Conservation (phyloP, 1,284 basidiomycete genomes). For the Austroboletus novae-zelandiae region DNA sequence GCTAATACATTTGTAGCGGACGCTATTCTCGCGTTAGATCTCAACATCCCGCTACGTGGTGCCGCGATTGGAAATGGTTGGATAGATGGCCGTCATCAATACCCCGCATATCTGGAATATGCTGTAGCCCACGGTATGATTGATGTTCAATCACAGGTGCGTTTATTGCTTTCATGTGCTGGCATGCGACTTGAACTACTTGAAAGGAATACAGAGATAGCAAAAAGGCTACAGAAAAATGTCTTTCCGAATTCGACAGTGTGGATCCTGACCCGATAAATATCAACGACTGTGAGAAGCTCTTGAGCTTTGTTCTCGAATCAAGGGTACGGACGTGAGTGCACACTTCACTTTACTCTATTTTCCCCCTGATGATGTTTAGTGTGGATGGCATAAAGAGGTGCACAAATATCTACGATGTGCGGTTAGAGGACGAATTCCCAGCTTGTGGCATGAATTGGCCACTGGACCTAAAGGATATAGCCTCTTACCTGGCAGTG, state of each 20-base stretch:
- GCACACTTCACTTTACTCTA: neutral
- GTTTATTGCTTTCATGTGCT: constrained; percentile 16
- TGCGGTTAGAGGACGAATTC: constrained; percentile 78
- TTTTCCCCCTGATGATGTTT: constrained; percentile 2
- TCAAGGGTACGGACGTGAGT: constrained; percentile 66
- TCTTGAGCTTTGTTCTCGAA: constrained; percentile 63
- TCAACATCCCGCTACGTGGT: constrained; percentile 67
- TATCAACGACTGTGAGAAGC: constrained; percentile 60
- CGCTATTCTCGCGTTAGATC: constrained; percentile 67
- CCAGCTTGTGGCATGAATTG: constrained; percentile 99
- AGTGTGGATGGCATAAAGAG: constrained; percentile 71
- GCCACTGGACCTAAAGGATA: constrained; percentile 84
- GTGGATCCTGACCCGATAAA: constrained; percentile 61
- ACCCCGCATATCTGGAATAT: constrained; percentile 89
- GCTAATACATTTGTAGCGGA: constrained; percentile 54
- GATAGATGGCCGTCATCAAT: constrained; percentile 90
- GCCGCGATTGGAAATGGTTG: constrained; percentile 96
- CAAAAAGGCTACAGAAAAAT: constrained; percentile 63
- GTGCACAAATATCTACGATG: constrained; percentile 96
- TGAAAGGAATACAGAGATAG: constrained; percentile 60
- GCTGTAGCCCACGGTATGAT: constrained; percentile 79
- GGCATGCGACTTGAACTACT: neutral
- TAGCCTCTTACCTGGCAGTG: constrained; percentile 82
- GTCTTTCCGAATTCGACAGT: constrained; percentile 54
- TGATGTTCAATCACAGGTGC: constrained; percentile 68